Conservation (phyloP, 768 basidiomycete genomes). For the Macrolepiota albuminosa region DNA sequence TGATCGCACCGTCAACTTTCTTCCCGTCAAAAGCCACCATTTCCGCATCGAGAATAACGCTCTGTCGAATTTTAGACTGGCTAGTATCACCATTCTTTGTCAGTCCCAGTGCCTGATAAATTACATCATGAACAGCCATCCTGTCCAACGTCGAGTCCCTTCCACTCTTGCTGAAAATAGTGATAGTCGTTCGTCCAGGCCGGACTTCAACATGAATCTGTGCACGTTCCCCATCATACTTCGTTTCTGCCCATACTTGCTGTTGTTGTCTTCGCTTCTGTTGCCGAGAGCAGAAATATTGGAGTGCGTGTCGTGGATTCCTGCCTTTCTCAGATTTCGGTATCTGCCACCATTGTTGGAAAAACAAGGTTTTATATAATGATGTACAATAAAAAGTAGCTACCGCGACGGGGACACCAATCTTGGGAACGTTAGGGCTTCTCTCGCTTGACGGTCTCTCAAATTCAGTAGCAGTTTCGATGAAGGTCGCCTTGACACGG, state of each 20-base stretch:
- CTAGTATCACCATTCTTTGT: constrained; percentile 5
- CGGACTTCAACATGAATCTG: constrained; percentile 77
- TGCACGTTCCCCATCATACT: constrained; percentile 93
- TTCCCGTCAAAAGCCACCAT: constrained; percentile 79
- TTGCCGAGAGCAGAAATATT: constrained; percentile 31
- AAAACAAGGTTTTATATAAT: neutral
- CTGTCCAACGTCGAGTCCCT: constrained; percentile 80
- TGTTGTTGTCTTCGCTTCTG: constrained; percentile 12
- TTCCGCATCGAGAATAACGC: constrained; percentile 73
- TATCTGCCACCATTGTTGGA: constrained; percentile 39
- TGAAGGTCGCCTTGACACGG: constrained; percentile 50
- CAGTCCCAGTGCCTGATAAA: constrained; percentile 56
- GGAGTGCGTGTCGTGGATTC: constrained; percentile 51
- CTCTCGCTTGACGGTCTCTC: constrained; percentile 27
- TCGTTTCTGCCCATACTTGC: constrained; percentile 81
- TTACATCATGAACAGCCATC: constrained; percentile 53
- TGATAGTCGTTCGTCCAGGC: constrained; percentile 43
- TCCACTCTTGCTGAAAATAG: constrained; percentile 85
- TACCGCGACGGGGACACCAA: constrained; percentile 66
- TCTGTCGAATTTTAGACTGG: constrained; percentile 25
- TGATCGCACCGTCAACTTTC: constrained; percentile 61
- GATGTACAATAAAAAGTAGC: neutral
- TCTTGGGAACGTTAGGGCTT: constrained; percentile 30
- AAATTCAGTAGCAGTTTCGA: constrained; percentile 46
- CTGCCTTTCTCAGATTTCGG: constrained; percentile 82